These are phyloP conservation scores for Scenedesmus sp. DNA, from an alignment of 163 green algal species.

Conservation along the genomic window DNA sequence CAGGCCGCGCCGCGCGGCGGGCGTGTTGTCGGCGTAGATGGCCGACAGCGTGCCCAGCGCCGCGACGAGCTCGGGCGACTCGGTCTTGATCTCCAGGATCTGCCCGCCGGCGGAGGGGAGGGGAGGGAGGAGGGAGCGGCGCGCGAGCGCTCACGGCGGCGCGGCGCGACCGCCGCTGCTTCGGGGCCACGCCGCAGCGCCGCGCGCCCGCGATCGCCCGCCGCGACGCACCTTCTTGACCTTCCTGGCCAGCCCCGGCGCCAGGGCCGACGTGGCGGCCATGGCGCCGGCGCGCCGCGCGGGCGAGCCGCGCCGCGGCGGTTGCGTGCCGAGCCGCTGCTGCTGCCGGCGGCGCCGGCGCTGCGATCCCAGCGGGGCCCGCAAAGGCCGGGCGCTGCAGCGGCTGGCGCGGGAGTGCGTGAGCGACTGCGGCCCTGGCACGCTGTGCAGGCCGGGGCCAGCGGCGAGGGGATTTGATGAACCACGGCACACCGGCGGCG, in stretches of 20 bases:
- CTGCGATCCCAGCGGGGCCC: too few relatives aligned
- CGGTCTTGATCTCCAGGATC: conserved; percentile 85
- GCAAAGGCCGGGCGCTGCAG: neutral
- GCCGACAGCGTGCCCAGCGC: conserved; percentile 81
- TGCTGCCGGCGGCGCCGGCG: too few relatives aligned
- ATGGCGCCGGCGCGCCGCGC: too few relatives aligned
- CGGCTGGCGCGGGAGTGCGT: too few relatives aligned
- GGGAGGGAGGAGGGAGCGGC: neutral
- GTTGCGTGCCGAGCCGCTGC: too few relatives aligned
- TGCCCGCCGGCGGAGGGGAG: conserved; percentile 45
- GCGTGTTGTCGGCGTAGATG: conserved; percentile 75
- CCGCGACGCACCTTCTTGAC: conserved; percentile 77
- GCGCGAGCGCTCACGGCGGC: neutral
- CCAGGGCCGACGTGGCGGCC: conserved; percentile 45
- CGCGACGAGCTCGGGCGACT: conserved; percentile 83
- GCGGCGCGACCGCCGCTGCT: neutral
- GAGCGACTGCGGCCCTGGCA: too few relatives aligned
- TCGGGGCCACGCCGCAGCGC: neutral
- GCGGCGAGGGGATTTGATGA: too few relatives aligned
- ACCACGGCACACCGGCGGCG: too few relatives aligned
- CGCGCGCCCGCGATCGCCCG: neutral
- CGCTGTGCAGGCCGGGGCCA: too few relatives aligned
- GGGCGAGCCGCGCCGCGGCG: too few relatives aligned
- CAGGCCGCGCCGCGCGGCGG: conserved; percentile 66
- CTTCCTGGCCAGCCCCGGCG: conserved; percentile 80